Conservation (phyloP, 2,329 filamentous ascomycete species). For the Talaromyces funiculosus region DNA sequence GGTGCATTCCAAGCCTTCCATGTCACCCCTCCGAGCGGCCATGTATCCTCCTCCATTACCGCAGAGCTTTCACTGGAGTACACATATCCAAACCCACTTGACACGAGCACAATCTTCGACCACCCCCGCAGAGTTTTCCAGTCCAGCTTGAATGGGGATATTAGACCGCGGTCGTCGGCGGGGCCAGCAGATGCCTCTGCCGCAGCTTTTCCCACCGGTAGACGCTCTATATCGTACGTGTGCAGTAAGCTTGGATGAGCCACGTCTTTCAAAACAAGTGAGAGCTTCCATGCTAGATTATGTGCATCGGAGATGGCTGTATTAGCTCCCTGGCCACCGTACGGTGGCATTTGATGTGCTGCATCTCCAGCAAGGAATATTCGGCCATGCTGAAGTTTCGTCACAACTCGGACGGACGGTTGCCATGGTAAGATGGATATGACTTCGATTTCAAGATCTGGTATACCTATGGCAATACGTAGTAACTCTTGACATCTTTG, state of each 20-base stretch:
- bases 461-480: conserved; percentile 1
- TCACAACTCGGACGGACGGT: conserved; percentile 6
- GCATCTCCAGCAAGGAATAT: conserved; percentile 18
- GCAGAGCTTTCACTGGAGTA: conserved; percentile 8
- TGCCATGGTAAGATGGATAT: conserved; percentile 11
- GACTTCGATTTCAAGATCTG: conserved; percentile 5
- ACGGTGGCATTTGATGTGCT: conserved; percentile 18
- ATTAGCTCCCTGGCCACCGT: conserved; percentile 24
- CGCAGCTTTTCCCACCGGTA: conserved; percentile 5
- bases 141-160: neutral
- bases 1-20: conserved; percentile 8
- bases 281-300: conserved; percentile 55
- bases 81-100: conserved; percentile 8
- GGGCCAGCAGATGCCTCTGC: conserved; percentile 6
- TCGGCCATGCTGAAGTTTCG: conserved; percentile 15
- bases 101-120: neutral
- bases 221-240: conserved; percentile 5
- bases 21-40: conserved; percentile 3
- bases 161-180: conserved; percentile 8
- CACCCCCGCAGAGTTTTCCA: neutral
- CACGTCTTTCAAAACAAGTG: conserved; percentile 39
- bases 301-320: conserved; percentile 50
- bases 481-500: conserved; percentile 7
- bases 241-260: conserved; percentile 19
- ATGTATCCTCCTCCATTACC: conserved; percentile 2